Evolutionary conservation across 495 filamentous ascomycete species (phyloP).

Genomic region (Oidiodendron maius): DNA sequence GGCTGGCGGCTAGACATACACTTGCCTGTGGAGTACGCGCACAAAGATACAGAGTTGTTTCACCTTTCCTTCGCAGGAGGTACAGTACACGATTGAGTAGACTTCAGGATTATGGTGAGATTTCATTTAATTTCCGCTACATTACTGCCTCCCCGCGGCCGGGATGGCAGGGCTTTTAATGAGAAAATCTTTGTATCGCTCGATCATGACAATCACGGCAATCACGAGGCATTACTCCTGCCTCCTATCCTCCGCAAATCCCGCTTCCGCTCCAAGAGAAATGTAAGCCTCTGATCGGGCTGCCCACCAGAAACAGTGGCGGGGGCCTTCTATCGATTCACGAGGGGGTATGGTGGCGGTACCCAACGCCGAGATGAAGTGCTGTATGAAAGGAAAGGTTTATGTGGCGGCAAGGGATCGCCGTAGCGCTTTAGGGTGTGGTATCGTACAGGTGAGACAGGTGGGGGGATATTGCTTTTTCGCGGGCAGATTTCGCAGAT

Average conservation of each 20-base stretch:
- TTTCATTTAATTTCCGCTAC: no score
- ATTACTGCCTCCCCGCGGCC: no score
- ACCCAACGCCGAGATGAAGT: constrained; percentile 19
- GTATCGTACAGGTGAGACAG: constrained; percentile 13
- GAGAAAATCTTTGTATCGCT: constrained; percentile 16
- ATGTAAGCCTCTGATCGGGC: constrained; percentile 22
- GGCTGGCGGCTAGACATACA: no score
- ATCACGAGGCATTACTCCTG: constrained; percentile 2
- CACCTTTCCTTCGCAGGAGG: no score
- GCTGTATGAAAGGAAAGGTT: constrained; percentile 21
- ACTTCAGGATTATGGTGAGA: no score
- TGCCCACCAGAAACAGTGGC: constrained; percentile 15
- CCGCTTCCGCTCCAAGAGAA: constrained; percentile 5
- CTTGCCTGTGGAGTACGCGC: no score
- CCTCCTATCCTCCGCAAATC: constrained; percentile 3
- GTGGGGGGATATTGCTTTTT: no score
- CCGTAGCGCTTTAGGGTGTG: constrained; percentile 4
- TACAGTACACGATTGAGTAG: no score
- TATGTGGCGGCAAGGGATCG: constrained; percentile 5
- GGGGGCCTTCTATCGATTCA: constrained; percentile 12
- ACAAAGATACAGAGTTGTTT: no score
- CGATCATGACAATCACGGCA: constrained; percentile 22
- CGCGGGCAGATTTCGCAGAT: no score
- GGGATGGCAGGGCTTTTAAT: no score
- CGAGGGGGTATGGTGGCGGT: constrained; percentile 20